A percentile compares a stretch with the other conserved stretches of the same genome.
Evolutionary conservation across 306 rosid species (phyloP).

Genomic region (Herpetospermum pedunculosum): DNA sequence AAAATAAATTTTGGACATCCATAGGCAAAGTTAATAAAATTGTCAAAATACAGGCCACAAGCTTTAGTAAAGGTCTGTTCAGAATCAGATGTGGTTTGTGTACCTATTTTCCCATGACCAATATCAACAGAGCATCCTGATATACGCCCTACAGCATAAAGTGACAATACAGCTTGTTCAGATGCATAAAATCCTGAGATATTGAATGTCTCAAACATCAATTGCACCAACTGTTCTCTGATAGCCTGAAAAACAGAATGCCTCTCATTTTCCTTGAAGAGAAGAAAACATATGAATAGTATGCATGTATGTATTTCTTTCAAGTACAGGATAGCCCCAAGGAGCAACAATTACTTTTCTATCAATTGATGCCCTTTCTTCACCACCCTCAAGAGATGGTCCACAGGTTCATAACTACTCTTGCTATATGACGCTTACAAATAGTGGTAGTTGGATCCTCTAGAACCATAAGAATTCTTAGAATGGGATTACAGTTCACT

Average conservation of each 20-base stretch:
- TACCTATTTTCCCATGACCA: conserved; percentile 98
- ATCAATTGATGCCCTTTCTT: background rate
- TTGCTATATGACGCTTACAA: background rate
- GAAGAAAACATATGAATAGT: background rate
- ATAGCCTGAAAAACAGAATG: conserved; percentile 46
- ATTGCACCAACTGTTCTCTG: conserved; percentile 92
- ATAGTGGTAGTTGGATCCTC: background rate
- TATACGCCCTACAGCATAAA: conserved; percentile 90
- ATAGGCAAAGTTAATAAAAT: background rate
- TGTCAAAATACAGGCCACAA: background rate
- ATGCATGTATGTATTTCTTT: background rate
- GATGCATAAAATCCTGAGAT: conserved; percentile 99
- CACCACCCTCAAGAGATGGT: background rate
- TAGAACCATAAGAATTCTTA: background rate
- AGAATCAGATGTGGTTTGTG: background rate
- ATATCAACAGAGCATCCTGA: conserved; percentile 97
- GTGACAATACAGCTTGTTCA: conserved; percentile 89
- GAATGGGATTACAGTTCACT: background rate
- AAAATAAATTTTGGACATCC: background rate
- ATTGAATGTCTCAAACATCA: conserved; percentile 98
- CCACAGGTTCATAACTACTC: background rate
- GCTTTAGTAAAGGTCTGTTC: conserved; percentile 8
- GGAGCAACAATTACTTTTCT: background rate
- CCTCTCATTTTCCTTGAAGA: conserved; percentile 4
- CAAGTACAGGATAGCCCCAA: background rate